Conservation (phyloP, 2,329 filamentous ascomycete species). For the Alternaria panax region DNA sequence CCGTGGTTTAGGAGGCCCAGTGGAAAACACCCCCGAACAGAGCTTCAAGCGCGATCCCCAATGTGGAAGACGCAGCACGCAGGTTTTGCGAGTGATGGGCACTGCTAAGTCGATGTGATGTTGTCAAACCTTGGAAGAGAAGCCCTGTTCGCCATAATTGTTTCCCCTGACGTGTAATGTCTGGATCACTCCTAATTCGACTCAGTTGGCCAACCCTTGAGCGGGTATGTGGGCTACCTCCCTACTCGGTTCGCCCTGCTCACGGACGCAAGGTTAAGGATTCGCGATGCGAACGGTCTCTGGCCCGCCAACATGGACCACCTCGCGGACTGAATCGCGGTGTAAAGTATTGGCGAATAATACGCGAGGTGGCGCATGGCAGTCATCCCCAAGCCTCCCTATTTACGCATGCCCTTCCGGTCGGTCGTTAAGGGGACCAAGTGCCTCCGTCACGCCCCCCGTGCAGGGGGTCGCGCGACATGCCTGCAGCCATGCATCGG, state of each 20-base stretch:
- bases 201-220: conserved; percentile 6
- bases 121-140: neutral
- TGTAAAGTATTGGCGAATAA: conserved; percentile 31
- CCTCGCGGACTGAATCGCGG: conserved; percentile 6
- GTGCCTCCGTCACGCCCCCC: conserved; percentile 18
- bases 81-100: conserved; percentile 9
- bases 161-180: conserved; percentile 6
- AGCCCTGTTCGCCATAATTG: neutral
- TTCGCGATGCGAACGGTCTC: conserved; percentile 28
- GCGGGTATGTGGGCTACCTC: conserved; percentile 7
- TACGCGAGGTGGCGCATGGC: conserved; percentile 20
- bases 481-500: conserved; percentile 25
- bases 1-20: conserved; percentile 12
- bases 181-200: conserved; percentile 17
- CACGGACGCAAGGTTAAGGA: conserved; percentile 16
- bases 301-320: conserved; percentile 26
- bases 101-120: conserved; percentile 4
- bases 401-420: conserved; percentile 25
- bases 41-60: conserved; percentile 30
- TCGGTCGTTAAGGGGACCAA: conserved; percentile 25
- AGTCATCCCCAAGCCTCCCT: conserved; percentile 28
- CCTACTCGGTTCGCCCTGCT: conserved; percentile 13
- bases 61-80: conserved; percentile 16
- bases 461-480: conserved; percentile 29
- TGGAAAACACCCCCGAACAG: conserved; percentile 15